Conservation (phyloP, 805 yeast genomes). For the Yarrowia deformans region DNA sequence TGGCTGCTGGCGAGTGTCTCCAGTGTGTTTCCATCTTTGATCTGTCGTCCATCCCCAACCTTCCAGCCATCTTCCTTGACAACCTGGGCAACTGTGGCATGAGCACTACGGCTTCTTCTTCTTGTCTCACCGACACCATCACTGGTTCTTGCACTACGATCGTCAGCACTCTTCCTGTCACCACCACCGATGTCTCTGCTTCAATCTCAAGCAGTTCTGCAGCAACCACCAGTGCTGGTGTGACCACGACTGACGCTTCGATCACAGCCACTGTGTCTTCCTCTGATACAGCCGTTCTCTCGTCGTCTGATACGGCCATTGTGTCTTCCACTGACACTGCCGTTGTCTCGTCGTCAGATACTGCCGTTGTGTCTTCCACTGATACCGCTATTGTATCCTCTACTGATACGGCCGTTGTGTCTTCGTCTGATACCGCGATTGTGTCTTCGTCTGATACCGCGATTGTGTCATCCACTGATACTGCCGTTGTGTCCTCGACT, state of each 20-base stretch:
- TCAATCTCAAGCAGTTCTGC: no score
- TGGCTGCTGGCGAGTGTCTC: constrained; percentile 1
- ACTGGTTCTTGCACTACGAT: constrained; percentile 5
- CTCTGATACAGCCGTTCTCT: neutral
- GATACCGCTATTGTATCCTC: no score
- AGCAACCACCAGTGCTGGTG: no score
- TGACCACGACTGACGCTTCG: neutral
- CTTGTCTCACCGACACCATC: neutral
- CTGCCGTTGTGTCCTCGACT: no score
- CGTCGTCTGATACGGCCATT: neutral
- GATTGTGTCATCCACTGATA: no score
- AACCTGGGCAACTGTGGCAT: neutral
- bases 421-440: no score
- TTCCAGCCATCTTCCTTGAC: neutral
- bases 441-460: neutral
- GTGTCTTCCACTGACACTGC: neutral
- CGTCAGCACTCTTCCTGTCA: constrained; percentile 10
- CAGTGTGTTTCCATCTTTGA: constrained; percentile 1
- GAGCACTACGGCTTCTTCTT: neutral
- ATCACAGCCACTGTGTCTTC: neutral
- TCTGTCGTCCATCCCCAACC: neutral
- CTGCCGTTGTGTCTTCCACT: no score
- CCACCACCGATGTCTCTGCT: neutral
- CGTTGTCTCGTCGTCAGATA: no score
- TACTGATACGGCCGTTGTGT: no score